Conservation (phyloP, 2,329 filamentous ascomycete species). For the Helotiales sp. region DNA sequence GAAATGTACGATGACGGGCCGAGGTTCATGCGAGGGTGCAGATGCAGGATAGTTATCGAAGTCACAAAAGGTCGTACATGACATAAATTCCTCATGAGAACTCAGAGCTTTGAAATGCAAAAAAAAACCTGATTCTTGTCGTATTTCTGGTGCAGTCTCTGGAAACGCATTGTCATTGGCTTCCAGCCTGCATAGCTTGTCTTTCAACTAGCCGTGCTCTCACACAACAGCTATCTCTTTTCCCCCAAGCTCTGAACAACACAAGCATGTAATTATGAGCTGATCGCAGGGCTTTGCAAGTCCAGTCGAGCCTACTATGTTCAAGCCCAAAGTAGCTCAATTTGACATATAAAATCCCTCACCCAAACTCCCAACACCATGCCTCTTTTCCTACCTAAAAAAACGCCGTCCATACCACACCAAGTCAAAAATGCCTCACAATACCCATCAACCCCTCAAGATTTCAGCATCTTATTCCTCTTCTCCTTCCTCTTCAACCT, state of each 20-base stretch:
- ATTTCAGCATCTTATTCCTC: slow-evolving; percentile 83
- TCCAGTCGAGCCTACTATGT: no score
- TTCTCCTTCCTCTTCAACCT: slow-evolving; percentile 94
- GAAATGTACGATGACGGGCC: background rate
- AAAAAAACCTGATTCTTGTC: no score
- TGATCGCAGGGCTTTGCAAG: no score
- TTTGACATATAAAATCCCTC: background rate
- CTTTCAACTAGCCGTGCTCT: background rate
- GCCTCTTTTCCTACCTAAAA: slow-evolving; percentile 18
- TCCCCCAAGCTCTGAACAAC: background rate
- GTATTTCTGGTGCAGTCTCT: no score
- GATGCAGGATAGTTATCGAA: background rate
- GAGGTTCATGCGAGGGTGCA: background rate
- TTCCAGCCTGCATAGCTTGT: background rate
- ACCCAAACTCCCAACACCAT: background rate
- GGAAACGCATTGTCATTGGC: background rate
- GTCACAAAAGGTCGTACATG: no score
- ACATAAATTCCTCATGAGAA: no score
- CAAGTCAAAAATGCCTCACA: background rate
- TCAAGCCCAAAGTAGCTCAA: background rate
- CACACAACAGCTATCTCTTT: background rate
- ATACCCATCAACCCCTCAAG: slow-evolving; percentile 49
- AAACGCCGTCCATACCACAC: slow-evolving; percentile 7
- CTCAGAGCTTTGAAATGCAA: no score
- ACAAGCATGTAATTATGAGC: no score